A percentile compares a stretch with the other conserved stretches of the same genome.
phyloP scores from a whole-genome alignment of 768 basidiomycete genomes.

The Phaeolepiota aurea region DNA sequence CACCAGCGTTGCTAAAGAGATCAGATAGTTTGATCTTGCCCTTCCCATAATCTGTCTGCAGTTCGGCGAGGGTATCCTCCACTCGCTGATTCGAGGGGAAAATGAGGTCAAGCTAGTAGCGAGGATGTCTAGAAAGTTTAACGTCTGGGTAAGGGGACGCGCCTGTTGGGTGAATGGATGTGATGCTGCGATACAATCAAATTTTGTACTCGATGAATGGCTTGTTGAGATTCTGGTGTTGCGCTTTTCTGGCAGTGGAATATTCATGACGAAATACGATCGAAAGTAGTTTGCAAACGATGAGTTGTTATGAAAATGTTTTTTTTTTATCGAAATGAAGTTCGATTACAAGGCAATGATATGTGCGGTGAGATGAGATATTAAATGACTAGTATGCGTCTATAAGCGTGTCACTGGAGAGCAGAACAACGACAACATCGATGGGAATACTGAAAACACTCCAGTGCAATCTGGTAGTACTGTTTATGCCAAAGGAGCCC shows the following conservation, averaged over 20 bases:
- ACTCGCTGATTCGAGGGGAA: constrained; percentile 38
- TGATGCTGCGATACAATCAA: constrained; percentile 17
- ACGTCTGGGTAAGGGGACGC: constrained; percentile 8
- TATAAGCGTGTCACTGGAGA: no score
- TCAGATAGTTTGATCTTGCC: constrained; percentile 34
- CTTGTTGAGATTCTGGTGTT: constrained; percentile 9
- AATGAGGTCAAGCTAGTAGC: constrained; percentile 49
- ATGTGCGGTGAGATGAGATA: no score
- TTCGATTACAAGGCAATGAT: neutral
- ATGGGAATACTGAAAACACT: no score
- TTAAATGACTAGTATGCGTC: neutral
- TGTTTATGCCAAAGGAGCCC: constrained; percentile 30
- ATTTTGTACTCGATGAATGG: constrained; percentile 3
- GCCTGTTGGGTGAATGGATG: constrained; percentile 40
- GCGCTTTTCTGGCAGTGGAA: constrained; percentile 11
- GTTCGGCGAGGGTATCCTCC: constrained; percentile 26
- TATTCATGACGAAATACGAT: constrained; percentile 8
- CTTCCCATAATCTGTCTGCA: constrained; percentile 38
- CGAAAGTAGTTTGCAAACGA: no score
- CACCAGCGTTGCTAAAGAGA: constrained; percentile 28
- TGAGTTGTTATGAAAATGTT: no score
- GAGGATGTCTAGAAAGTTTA: neutral
- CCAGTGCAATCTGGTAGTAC: no score
- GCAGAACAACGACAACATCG: no score
- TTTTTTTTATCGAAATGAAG: neutral